These are phyloP conservation scores for Colletotrichum tanaceti DNA, from an alignment of 2,329 filamentous ascomycete species.

Conservation along the genomic window DNA sequence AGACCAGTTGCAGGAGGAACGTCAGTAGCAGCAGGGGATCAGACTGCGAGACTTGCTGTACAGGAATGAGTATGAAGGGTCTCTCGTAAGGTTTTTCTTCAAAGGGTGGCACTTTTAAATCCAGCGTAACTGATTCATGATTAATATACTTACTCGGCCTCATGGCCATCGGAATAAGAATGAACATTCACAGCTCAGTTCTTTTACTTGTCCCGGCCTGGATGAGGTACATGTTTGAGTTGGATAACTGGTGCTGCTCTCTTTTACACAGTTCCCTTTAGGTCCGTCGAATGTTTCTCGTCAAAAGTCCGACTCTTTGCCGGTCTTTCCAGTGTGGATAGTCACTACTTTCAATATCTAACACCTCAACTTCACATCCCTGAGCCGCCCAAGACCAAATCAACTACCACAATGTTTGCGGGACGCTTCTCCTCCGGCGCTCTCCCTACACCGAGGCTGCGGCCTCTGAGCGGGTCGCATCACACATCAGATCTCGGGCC, in stretches of 20 bases:
- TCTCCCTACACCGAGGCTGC: too few species aligned
- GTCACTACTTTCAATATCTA: too few species aligned
- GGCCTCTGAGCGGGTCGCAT: too few species aligned
- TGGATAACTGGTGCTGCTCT: not conserved
- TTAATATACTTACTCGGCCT: constrained; percentile 7
- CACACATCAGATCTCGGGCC: too few species aligned
- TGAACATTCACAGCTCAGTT: not conserved
- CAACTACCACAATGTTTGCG: too few species aligned
- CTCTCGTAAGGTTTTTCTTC: not conserved
- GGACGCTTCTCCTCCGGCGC: too few species aligned
- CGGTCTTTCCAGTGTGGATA: too few species aligned
- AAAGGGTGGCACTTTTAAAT: not conserved
- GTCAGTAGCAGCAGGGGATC: not conserved
- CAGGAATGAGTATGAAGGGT: not conserved
- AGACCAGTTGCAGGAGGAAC: not conserved
- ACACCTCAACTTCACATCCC: too few species aligned
- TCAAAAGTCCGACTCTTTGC: not conserved
- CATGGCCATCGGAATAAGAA: not conserved
- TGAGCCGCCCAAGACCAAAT: too few species aligned
- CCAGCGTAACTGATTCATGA: constrained; percentile 20
- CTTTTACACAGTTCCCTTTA: not conserved
- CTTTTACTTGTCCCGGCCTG: not conserved
- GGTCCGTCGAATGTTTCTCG: not conserved
- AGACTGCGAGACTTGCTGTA: not conserved
- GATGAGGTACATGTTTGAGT: not conserved